Percentiles rank a stretch among this genome's conserved stretches.
phyloP scores from a whole-genome alignment of 148 eudicot species.

The Rhododendron kiyosumense region DNA sequence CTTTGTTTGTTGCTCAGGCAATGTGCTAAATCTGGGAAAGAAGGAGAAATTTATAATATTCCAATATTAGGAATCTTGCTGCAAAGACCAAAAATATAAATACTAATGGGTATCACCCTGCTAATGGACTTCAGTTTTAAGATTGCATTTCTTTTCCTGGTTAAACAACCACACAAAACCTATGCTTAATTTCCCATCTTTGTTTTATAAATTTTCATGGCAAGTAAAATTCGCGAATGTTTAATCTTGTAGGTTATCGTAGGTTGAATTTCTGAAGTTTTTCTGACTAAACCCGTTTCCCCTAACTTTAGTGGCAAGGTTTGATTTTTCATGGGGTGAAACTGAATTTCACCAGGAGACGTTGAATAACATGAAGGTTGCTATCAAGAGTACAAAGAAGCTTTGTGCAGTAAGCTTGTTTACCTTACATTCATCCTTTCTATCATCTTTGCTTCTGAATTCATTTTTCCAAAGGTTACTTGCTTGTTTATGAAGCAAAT shows the following conservation, averaged over 20 bases:
- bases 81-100: background rate
- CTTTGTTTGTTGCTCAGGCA: background rate
- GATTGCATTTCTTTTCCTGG: background rate
- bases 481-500: background rate
- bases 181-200: background rate
- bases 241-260: background rate
- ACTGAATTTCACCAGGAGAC: slow-evolving; percentile 36
- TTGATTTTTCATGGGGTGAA: slow-evolving; percentile 45
- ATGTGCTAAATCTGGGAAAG: too few species aligned
- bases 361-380: slow-evolving; percentile 31
- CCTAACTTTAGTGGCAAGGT: slow-evolving; percentile 29
- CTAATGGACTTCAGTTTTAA: background rate
- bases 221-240: background rate
- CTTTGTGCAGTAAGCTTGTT: slow-evolving; percentile 41
- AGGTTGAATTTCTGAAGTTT: background rate
- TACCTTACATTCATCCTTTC: slow-evolving; percentile 6
- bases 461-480: background rate
- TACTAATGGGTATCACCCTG: background rate
- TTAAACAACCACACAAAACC: background rate
- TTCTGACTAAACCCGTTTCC: background rate
- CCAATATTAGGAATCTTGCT: background rate
- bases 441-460: background rate
- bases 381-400: slow-evolving; percentile 42
- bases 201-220: background rate
- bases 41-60: background rate